phyloP scores from a whole-genome alignment of 768 basidiomycete species.

The Tephrocybe sp. region DNA sequence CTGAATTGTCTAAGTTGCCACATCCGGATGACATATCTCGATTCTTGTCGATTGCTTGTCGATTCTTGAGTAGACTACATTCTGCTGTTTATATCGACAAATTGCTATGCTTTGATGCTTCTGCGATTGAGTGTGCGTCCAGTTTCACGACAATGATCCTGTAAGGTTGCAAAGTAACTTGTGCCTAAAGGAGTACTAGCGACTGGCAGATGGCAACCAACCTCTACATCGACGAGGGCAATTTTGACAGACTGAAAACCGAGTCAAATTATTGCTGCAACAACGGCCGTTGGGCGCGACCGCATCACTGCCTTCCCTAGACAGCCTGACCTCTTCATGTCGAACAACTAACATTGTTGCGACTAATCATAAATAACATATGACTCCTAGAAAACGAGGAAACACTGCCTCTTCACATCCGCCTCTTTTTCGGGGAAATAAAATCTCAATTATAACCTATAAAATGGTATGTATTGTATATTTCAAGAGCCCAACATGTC shows the following conservation, averaged over 20 bases:
- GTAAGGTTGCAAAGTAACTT: constrained; percentile 1
- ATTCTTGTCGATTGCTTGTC: neutral
- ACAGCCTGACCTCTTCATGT: neutral
- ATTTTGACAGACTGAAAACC: neutral
- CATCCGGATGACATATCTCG: no score
- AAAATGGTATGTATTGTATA: no score
- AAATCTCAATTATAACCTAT: no score
- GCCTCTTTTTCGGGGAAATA: no score
- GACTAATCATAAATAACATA: neutral
- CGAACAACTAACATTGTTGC: no score
- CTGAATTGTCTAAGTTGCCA: no score
- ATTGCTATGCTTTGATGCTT: constrained; percentile 1
- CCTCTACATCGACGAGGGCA: neutral
- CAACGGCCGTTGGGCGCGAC: neutral
- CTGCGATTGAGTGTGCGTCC: neutral
- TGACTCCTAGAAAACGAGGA: neutral
- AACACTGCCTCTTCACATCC: neutral
- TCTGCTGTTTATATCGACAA: neutral
- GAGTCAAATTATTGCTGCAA: neutral
- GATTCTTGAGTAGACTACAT: neutral
- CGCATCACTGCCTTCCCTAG: neutral
- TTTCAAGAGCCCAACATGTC: no score
- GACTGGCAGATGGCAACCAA: constrained; percentile 14
- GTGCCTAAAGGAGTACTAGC: constrained; percentile 1
- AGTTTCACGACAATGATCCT: neutral